phyloP scores from a whole-genome alignment of 805 yeast genomes.

The Saturnispora bothae region DNA sequence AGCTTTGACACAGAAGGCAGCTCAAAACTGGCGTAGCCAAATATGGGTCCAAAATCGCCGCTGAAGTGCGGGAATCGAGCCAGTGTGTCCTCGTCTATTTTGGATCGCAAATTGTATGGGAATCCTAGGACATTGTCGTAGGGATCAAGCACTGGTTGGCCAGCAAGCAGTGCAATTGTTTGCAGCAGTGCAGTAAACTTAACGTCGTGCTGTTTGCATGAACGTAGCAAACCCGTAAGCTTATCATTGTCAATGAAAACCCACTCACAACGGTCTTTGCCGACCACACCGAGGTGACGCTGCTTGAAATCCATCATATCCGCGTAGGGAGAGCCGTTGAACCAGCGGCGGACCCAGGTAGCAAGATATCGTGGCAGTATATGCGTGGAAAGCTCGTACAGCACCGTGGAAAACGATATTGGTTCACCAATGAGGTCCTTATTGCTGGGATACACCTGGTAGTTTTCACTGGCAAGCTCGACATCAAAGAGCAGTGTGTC shows the following conservation, averaged over 20 bases:
- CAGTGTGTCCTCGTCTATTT: not conserved
- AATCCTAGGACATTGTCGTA: slow-evolving; percentile 10
- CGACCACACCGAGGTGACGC: not conserved
- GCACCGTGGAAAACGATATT: not conserved
- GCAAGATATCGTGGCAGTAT: slow-evolving; percentile 9
- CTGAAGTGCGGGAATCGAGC: not conserved
- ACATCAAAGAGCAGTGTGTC: slow-evolving; percentile 5
- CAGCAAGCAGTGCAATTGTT: not conserved
- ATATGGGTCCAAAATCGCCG: slow-evolving; percentile 2
- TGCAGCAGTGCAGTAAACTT: slow-evolving; percentile 4
- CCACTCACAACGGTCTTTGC: slow-evolving; percentile 6
- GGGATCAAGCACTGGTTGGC: slow-evolving; percentile 2
- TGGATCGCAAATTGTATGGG: slow-evolving; percentile 16
- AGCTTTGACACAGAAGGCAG: slow-evolving; percentile 12
- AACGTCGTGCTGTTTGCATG: slow-evolving; percentile 1
- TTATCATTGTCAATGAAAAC: slow-evolving; percentile 1
- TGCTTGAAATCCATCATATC: not conserved
- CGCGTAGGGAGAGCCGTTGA: slow-evolving; percentile 1
- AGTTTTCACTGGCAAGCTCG: not conserved
- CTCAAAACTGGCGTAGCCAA: slow-evolving; percentile 1
- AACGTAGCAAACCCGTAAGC: not conserved
- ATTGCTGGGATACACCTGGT: slow-evolving; percentile 2
- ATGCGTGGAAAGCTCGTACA: not conserved
- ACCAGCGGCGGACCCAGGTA: slow-evolving; percentile 1
- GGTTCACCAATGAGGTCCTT: slow-evolving; percentile 1